Conservation (phyloP, 2,329 filamentous ascomycete species). For the Setomelanomma holmii region DNA sequence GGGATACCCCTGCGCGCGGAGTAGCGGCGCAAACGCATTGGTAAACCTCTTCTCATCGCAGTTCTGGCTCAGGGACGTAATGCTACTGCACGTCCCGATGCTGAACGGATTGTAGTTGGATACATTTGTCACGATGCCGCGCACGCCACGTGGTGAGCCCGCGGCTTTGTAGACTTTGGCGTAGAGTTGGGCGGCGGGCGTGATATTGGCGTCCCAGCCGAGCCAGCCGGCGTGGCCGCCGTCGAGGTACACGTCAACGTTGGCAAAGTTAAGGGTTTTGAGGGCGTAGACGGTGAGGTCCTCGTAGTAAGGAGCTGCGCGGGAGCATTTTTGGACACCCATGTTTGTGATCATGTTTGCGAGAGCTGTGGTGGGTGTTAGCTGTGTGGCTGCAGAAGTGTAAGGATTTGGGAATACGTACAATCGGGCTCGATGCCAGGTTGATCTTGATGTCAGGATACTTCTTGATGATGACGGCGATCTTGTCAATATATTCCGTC, state of each 20-base stretch:
- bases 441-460: slow-evolving; percentile 62
- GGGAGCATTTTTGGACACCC: slow-evolving; percentile 61
- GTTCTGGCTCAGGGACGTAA: slow-evolving; percentile 56
- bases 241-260: slow-evolving; percentile 70
- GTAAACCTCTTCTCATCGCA: slow-evolving; percentile 63
- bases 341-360: slow-evolving; percentile 69
- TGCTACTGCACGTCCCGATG: slow-evolving; percentile 53
- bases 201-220: slow-evolving; percentile 67
- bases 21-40: slow-evolving; percentile 59
- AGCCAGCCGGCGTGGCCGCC: slow-evolving; percentile 71
- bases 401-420: slow-evolving; percentile 47
- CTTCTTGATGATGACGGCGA: slow-evolving; percentile 60
- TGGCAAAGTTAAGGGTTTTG: slow-evolving; percentile 63
- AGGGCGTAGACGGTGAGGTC: slow-evolving; percentile 64
- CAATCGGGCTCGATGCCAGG: slow-evolving; percentile 52
- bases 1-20: slow-evolving; percentile 56
- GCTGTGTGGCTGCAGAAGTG: neutral
- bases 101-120: slow-evolving; percentile 66
- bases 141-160: slow-evolving; percentile 55
- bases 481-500: slow-evolving; percentile 60
- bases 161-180: slow-evolving; percentile 57
- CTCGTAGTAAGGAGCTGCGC: slow-evolving; percentile 62
- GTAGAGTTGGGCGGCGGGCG: slow-evolving; percentile 58
- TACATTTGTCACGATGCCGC: slow-evolving; percentile 64
- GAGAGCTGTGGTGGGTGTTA: slow-evolving; percentile 45